Conservation (phyloP, 176 grass and related monocot genomes). For the Stipa capillata region DNA sequence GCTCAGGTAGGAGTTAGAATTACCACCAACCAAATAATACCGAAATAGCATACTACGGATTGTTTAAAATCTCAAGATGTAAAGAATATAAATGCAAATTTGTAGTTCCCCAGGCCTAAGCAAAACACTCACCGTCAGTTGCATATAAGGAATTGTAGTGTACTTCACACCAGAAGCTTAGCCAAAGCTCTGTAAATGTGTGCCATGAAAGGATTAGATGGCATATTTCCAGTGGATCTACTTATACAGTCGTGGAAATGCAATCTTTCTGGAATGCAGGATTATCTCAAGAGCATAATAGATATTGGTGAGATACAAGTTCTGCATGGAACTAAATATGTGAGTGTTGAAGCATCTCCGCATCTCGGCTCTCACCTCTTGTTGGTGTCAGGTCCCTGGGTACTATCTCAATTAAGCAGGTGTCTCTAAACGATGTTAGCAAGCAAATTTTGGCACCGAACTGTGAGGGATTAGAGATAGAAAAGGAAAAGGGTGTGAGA, state of each 20-base stretch:
- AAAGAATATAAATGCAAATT: not conserved
- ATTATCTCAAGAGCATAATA: not conserved
- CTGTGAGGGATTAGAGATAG: slow-evolving; percentile 32
- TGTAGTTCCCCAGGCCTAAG: not conserved
- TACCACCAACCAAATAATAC: not conserved
- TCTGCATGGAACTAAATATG: no score
- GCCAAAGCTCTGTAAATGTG: slow-evolving; percentile 67
- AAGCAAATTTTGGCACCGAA: slow-evolving; percentile 96
- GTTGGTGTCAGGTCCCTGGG: slow-evolving; percentile 72
- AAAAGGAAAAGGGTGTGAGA: not conserved
- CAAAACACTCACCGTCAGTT: slow-evolving; percentile 51
- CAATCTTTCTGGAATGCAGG: not conserved
- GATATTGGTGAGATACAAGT: not conserved
- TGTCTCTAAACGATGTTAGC: slow-evolving; percentile 87
- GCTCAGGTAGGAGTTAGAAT: not conserved
- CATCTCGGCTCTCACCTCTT: slow-evolving; percentile 55
- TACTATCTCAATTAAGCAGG: slow-evolving; percentile 89
- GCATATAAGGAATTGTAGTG: slow-evolving; percentile 98
- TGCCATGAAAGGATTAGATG: slow-evolving; percentile 13
- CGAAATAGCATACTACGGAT: not conserved
- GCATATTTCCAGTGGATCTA: not conserved
- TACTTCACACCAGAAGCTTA: slow-evolving; percentile 98
- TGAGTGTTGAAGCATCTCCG: no score
- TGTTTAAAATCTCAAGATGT: not conserved
- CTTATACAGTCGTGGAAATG: not conserved